phyloP scores from a whole-genome alignment of 352 stramenopile genomes.

The Pythium aristosporum region DNA sequence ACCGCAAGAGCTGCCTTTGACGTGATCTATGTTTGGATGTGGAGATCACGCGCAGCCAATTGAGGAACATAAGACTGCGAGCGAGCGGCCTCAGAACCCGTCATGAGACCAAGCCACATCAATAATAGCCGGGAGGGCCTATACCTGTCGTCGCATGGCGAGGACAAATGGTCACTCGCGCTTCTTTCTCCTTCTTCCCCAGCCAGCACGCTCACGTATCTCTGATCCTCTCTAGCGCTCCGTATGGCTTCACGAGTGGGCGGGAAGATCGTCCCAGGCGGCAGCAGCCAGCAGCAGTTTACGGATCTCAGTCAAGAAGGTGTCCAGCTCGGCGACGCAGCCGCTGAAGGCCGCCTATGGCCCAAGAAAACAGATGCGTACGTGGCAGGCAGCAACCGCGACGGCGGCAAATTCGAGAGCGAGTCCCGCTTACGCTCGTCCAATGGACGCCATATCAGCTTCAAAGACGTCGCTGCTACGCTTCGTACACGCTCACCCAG shows the following conservation, averaged over 20 bases:
- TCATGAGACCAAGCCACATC: no score
- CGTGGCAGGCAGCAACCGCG: no score
- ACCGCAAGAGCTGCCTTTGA: no score
- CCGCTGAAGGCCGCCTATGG: no score
- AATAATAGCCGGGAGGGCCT: no score
- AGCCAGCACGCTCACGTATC: neutral
- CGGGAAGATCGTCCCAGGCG: neutral
- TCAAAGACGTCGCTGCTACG: neutral
- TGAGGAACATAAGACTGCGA: neutral
- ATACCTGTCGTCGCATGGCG: no score
- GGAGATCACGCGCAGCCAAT: neutral
- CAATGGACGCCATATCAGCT: no score
- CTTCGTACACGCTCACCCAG: neutral
- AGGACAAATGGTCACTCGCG: no score
- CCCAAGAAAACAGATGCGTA: neutral
- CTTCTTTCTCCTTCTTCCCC: no score
- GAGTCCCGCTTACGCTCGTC: neutral
- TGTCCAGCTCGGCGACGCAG: no score
- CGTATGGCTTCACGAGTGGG: neutral
- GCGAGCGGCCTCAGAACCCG: no score
- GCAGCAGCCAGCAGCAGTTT: neutral
- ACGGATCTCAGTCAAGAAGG: neutral
- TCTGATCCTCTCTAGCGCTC: neutral
- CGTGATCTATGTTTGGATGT: no score
- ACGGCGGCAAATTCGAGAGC: neutral